Conservation (phyloP, 2,329 filamentous ascomycete genomes). For the Ophiostoma perfectum region DNA sequence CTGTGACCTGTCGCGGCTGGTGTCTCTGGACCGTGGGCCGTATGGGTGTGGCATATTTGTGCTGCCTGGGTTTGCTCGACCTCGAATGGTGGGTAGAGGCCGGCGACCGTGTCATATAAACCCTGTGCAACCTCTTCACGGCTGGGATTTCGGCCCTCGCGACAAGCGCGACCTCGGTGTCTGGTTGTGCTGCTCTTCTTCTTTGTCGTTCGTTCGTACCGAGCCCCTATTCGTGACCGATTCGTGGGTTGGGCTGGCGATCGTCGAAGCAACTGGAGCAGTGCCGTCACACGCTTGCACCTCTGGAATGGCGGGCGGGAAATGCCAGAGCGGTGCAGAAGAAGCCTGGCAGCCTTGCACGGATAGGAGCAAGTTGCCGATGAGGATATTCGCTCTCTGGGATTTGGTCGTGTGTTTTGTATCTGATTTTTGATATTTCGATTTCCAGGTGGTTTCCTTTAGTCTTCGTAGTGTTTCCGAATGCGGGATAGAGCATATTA, state of each 20-base stretch:
- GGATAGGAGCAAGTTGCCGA: no score
- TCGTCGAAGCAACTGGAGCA: neutral
- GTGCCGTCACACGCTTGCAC: neutral
- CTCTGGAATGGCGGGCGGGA: neutral
- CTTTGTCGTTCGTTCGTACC: no score
- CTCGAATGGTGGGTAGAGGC: neutral
- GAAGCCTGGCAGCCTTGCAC: neutral
- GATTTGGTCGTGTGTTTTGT: neutral
- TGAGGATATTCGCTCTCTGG: no score
- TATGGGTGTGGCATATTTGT: neutral
- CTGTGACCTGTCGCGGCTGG: slow-evolving; percentile 7
- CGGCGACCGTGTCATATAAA: neutral
- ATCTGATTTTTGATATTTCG: neutral
- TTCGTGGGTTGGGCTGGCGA: neutral
- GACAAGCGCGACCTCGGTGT: neutral
- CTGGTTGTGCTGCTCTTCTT: neutral
- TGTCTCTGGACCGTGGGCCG: neutral
- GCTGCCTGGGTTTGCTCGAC: neutral
- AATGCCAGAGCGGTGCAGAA: neutral
- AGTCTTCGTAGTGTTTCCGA: neutral
- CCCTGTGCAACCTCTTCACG: neutral
- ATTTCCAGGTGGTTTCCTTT: neutral
- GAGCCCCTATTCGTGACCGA: neutral
- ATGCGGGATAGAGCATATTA: neutral
- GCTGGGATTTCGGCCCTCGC: neutral